A percentile compares a stretch with the other conserved stretches of the same genome.
Conservation (phyloP, 2,329 filamentous ascomycete species). For the Graphilbum fragrans region DNA sequence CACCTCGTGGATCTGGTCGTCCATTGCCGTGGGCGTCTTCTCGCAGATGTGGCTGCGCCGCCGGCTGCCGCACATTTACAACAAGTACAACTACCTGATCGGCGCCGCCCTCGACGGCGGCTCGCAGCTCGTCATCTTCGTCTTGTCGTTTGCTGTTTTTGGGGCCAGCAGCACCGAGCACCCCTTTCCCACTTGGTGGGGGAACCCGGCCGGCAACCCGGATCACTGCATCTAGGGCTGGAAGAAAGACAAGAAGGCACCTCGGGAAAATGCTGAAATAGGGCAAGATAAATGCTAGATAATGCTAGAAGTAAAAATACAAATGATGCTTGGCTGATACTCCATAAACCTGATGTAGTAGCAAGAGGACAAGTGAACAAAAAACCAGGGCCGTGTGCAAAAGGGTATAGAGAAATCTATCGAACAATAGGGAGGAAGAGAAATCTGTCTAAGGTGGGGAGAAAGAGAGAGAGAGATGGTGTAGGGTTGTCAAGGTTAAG, state of each 20-base stretch:
- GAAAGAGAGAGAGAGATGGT: too few species aligned
- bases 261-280: background rate
- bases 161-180: constrained; percentile 42
- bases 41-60: constrained; percentile 54
- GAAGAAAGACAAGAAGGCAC: background rate
- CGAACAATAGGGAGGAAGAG: too few species aligned
- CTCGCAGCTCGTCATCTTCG: constrained; percentile 18
- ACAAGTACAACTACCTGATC: constrained; percentile 16
- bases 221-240: background rate
- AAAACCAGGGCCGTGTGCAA: too few species aligned
- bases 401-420: too few species aligned
- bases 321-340: too few species aligned
- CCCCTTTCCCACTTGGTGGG: constrained; percentile 40
- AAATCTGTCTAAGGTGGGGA: too few species aligned
- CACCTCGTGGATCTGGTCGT: background rate
- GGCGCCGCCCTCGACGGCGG: constrained; percentile 1
- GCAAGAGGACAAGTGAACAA: too few species aligned
- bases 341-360: too few species aligned
- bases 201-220: background rate
- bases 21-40: constrained; percentile 63
- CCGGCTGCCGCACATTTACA: constrained; percentile 20
- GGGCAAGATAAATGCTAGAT: background rate
- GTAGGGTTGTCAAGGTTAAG: too few species aligned
- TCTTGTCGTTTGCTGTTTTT: constrained; percentile 27
- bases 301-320: background rate